phyloP scores from a whole-genome alignment of 345 rosid species.

The Schrenkiella parvula region DNA sequence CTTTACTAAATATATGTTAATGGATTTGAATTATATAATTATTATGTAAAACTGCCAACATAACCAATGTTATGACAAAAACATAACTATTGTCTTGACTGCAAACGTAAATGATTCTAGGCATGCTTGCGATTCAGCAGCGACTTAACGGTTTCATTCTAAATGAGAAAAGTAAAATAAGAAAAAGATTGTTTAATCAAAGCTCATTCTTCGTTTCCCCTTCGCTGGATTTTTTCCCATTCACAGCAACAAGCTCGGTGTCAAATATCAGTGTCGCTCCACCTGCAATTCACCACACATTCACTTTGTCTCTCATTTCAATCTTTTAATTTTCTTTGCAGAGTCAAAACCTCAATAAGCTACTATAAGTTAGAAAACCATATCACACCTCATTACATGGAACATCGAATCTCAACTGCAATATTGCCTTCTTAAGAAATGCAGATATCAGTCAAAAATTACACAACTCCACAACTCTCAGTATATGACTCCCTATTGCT shows the following conservation, averaged over 20 bases:
- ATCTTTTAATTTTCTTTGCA: not conserved
- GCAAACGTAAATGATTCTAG: conserved; percentile 1
- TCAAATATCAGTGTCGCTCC: conserved; percentile 89
- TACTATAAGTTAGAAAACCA: not conserved
- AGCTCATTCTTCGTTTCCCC: conserved; percentile 31
- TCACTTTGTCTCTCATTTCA: not conserved
- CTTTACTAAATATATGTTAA: no score
- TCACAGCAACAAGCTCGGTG: conserved; percentile 86
- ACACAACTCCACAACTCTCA: not conserved
- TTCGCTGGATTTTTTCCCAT: conserved; percentile 51
- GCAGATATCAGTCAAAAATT: not conserved
- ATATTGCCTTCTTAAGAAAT: not conserved
- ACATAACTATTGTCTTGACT: conserved; percentile 9
- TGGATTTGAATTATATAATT: no score
- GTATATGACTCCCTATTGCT: not conserved
- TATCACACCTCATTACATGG: not conserved
- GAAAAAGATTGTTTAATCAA: not conserved
- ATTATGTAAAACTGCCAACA: no score
- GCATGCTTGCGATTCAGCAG: conserved; percentile 1
- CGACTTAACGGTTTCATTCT: not conserved
- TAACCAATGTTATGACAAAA: not conserved
- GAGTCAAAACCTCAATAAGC: not conserved
- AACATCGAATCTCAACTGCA: not conserved
- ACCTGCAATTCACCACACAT: conserved; percentile 46
- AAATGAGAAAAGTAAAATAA: not conserved